Evolutionary conservation across 1,284 basidiomycete species (phyloP), one percentile per base, ranked within the genome.

Genomic region (Leccinum pachyderme): DNA sequence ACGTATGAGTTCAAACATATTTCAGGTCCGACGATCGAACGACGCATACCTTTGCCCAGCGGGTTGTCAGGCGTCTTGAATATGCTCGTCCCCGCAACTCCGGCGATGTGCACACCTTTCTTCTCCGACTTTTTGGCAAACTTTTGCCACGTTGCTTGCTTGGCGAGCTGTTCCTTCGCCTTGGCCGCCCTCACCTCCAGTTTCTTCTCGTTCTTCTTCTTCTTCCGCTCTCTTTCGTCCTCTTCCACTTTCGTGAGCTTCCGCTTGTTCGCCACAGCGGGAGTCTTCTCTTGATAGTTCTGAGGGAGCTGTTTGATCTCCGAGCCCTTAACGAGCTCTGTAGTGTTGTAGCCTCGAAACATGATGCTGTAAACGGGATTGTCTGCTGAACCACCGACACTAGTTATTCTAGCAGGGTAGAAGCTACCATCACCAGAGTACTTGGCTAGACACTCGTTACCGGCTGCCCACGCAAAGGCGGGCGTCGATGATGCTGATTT

Each of bases 51-150:
- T 82, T 83, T 84, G 49, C 95, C 95, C 37, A 92, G 74, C 1
- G 94, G 93, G 69, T 95, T 95, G 64, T 97, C 95, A 12, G 95
- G 93, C 4, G 95, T 98, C 75, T 93, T 91, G 81, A 98, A 98
- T 63, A 98, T 96, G 64, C 91, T 94, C 66, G 89, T 93, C 41
- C 94, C 94, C 52, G 91, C 77, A 27, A 93, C 81, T 57, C 92
- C 93, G 57, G 85, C 91, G 63, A 91, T 91, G 74, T 87, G 89
- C 35, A 95, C 87, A 7, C 95, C 95, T 77, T 98, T 98, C 82
- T 93, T 95, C 70, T 92, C 88, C 32, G 90, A 87, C 77, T 97
- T 98, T 77, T 95, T 96, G 11, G 95, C 91, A 78, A 99, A 99
- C 76, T 93, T 95, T 75, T 98, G 93, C 96, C 96, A 99, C 22